A percentile compares a stretch with the other conserved stretches of the same genome.
Evolutionary conservation across 2,329 filamentous ascomycete genomes (phyloP).

Genomic region (Aspergillus glaucus): DNA sequence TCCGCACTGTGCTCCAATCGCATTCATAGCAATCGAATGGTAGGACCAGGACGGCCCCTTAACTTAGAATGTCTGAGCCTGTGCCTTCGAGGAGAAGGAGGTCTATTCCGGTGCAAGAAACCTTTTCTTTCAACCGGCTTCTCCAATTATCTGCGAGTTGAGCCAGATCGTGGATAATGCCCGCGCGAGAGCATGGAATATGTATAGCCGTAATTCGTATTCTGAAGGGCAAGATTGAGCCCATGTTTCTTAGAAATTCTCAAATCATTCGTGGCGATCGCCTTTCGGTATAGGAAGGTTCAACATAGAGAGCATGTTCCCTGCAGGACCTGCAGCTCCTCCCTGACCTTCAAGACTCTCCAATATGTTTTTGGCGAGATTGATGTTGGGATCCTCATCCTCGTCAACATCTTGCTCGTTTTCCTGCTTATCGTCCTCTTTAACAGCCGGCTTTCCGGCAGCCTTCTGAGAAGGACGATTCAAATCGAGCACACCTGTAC

Average conservation of each 20-base stretch:
- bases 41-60: neutral
- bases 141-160: too few species aligned
- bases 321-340: conserved; percentile 76
- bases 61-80: too few species aligned
- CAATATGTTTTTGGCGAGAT: conserved; percentile 81
- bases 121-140: neutral
- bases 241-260: neutral
- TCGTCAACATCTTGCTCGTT: conserved; percentile 17
- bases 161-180: neutral
- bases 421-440: conserved; percentile 14
- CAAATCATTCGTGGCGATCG: conserved; percentile 39
- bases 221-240: neutral
- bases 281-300: conserved; percentile 75
- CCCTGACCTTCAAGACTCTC: conserved; percentile 89
- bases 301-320: conserved; percentile 83
- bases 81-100: neutral
- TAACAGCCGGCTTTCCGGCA: conserved; percentile 10
- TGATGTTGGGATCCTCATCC: conserved; percentile 73
- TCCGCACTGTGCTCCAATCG: neutral
- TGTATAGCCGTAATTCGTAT: neutral
- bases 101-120: neutral
- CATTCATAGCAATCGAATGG: neutral
- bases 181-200: neutral
- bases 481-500: conserved; percentile 39
- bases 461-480: conserved; percentile 18